Evolutionary conservation across 2,329 filamentous ascomycete genomes (phyloP), one percentile per base, ranked within the genome.

Genomic region (Neonectria magnoliae): DNA sequence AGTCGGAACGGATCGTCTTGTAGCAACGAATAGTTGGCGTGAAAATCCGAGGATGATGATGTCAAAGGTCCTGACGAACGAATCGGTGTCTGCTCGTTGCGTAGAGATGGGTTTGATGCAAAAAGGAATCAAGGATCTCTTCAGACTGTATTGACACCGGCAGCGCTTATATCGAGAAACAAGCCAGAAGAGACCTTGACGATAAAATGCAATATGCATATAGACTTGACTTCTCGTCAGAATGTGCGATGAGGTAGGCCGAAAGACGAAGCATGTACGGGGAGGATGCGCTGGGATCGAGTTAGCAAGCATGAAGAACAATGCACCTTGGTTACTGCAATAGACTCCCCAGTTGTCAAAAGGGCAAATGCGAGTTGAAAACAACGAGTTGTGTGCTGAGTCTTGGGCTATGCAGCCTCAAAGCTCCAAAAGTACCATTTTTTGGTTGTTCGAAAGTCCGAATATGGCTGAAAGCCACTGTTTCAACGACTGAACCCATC

Each of bases 401-500:
- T 25, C 9, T 31, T 20, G 10, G 10, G 20, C 47, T 20, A 4
- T 18, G 16, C 25, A 20, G 27, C 47, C 25, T 50, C 22, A 33
- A 56, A 29, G 14, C 18, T 4, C n/a, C 11, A 36, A 25, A 25
- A 1, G 25, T 25, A 5, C 25, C 25, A 25, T 18, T 18, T 7
- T 44, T 14, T n/a, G n/a, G n/a, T n/a, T n/a, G n/a, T n/a, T n/a
- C n/a, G n/a, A 27, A 3, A 33, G 22, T 4, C 29, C 10, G 11
- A 31, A 58, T 27, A 51, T 44, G 56, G 56, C 56, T 51, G n/a
- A 27, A 31, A 52, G 57, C 57, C 47, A 44, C 25, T 22, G 47
- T 44, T 45, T 52, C 38, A 58, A 33, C 45, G 20, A 42, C 41
- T 16, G 11, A 2, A 5, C 11, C 22, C 22, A 10, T 27, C 13